Evolutionary conservation across 176 grass and related monocot genomes (phyloP).

Genomic region (Oryza nivara): DNA sequence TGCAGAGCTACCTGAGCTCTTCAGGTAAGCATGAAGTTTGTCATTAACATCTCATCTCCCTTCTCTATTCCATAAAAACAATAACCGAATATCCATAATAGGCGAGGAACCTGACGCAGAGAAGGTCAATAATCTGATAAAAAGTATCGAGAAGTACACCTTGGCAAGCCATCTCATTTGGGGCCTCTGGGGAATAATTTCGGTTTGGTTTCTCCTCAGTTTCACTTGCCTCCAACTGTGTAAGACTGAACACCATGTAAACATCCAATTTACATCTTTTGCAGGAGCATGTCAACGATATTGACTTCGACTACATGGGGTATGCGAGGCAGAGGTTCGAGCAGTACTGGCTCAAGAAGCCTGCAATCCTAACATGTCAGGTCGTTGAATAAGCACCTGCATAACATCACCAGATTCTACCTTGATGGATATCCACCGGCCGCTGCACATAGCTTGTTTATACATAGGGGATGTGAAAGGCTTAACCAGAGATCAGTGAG

Average conservation of each 20-base stretch:
- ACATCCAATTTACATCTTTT: background rate
- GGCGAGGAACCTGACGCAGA: slow-evolving; percentile 51
- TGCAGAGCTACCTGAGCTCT: slow-evolving; percentile 67
- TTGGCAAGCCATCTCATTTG: slow-evolving; percentile 69
- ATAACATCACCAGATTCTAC: no score
- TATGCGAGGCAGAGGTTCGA: slow-evolving; percentile 71
- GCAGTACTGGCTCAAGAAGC: slow-evolving; percentile 65
- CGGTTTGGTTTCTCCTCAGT: slow-evolving; percentile 45
- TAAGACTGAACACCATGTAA: background rate
- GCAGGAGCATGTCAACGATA: slow-evolving; percentile 68
- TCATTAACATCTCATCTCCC: background rate
- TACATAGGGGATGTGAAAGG: no score
- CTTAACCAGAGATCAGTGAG: no score
- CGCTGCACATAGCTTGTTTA: no score
- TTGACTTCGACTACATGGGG: slow-evolving; percentile 82
- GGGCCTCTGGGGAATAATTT: slow-evolving; percentile 85
- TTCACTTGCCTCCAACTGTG: background rate
- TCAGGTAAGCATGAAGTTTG: slow-evolving; percentile 51
- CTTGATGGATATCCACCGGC: no score
- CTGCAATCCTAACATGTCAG: background rate
- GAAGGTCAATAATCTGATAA: slow-evolving; percentile 50
- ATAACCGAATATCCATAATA: background rate
- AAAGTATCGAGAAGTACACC: slow-evolving; percentile 61
- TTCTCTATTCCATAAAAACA: background rate
- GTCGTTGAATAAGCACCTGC: no score